phyloP scores from a whole-genome alignment of 129 eudicot species.

The Tagetes patula region DNA sequence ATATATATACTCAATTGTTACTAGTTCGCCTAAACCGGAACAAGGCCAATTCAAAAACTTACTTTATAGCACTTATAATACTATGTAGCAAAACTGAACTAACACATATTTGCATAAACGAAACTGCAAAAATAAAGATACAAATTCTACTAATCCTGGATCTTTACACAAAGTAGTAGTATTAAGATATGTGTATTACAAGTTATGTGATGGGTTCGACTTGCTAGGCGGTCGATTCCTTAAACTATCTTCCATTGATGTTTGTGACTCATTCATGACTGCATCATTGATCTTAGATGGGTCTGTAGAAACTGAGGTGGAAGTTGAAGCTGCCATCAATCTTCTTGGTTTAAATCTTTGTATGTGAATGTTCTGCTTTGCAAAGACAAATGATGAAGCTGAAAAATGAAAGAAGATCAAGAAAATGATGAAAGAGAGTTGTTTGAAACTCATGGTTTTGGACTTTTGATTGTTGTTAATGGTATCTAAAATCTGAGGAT shows the following conservation, averaged over 20 bases:
- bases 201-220: constrained; percentile 77
- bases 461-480: background rate
- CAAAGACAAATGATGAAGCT: constrained; percentile 12
- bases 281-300: constrained; percentile 35
- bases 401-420: constrained; percentile 42
- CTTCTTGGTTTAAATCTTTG: constrained; percentile 55
- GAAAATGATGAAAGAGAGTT: constrained; percentile 34
- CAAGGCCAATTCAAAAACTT: too few species aligned
- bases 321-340: constrained; percentile 35
- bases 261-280: constrained; percentile 35
- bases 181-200: constrained; percentile 26
- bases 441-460: constrained; percentile 31
- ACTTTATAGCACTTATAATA: too few species aligned
- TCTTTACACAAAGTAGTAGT: constrained; percentile 14
- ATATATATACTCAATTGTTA: too few species aligned
- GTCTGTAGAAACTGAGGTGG: constrained; percentile 41
- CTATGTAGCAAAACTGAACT: too few species aligned
- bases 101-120: background rate
- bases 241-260: constrained; percentile 51
- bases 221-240: constrained; percentile 58
- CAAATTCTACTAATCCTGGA: constrained; percentile 14
- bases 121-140: background rate
- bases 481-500: background rate
- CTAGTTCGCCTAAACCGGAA: too few species aligned
- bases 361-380: background rate